A percentile compares a stretch with the other conserved stretches of the same genome.
Conservation (phyloP, 106 monocot species). For the Acanthochlamys bracteata region DNA sequence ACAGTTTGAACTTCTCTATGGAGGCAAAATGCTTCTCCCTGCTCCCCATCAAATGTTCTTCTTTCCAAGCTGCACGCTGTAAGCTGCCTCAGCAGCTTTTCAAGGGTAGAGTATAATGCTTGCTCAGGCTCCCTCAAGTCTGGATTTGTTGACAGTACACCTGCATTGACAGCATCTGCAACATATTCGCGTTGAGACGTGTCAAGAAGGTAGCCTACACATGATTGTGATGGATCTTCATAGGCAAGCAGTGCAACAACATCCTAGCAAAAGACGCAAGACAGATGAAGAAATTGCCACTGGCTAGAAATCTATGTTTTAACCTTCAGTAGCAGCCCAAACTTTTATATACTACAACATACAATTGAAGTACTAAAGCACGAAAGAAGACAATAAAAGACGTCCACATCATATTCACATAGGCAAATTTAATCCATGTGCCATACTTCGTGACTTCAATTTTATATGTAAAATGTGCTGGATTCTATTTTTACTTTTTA, state of each 20-base stretch:
- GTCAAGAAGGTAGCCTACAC: slow-evolving; percentile 26
- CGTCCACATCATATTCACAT: no score
- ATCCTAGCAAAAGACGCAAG: not conserved
- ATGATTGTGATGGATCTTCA: not conserved
- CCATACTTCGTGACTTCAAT: no score
- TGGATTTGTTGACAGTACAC: slow-evolving; percentile 55
- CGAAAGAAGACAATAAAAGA: no score
- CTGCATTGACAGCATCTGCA: slow-evolving; percentile 84
- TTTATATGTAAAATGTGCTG: no score
- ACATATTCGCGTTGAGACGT: slow-evolving; percentile 66
- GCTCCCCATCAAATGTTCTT: slow-evolving; percentile 31
- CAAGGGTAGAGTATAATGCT: slow-evolving; percentile 38
- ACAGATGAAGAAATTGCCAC: no score
- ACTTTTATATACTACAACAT: no score
- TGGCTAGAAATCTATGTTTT: no score
- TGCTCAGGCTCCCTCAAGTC: slow-evolving; percentile 23
- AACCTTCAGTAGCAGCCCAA: no score
- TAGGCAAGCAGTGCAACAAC: not conserved
- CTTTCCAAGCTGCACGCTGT: slow-evolving; percentile 58
- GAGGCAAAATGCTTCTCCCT: slow-evolving; percentile 80
- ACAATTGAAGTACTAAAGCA: no score
- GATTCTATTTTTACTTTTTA: no score
- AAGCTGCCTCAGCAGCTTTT: slow-evolving; percentile 79
- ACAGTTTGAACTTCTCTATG: slow-evolving; percentile 24
- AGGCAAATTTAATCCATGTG: no score